Evolutionary conservation across 2,329 filamentous ascomycete species (phyloP), one percentile per base, ranked within the genome.

Genomic region (Talaromyces marneffei): DNA sequence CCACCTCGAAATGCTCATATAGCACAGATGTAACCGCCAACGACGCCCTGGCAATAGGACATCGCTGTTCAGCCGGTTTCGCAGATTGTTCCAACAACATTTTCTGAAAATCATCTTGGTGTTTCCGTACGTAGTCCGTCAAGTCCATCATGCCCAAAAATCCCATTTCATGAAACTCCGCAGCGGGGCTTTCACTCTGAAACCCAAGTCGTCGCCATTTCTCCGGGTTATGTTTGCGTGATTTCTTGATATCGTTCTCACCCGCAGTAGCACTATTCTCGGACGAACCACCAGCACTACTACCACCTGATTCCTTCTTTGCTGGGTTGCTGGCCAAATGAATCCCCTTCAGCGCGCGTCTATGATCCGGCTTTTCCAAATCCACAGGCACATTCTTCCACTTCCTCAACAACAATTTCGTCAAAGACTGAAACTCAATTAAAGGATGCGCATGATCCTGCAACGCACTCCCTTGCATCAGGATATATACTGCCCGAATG

Each of bases 81-180:
- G 87, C 86, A 3, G 90, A 88, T 75, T 99, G 94, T 75, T 99
- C 94, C 37, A 97, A 79, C 16, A 99, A 78, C 67, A 96, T 81
- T 77, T 96, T 97, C 72, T 96, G 92, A 68, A 96, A 97, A 10
- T 86, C 86, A 71, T 97, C 92, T 73, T 96, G 91, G 71, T 96
- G 88, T 72, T 92, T 96, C 70, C 89, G 85, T 54, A 96, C 91
- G 72, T 91, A 99, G 74, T 97, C 92, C 2, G 92, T 91, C 69
- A 99, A 77, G 73, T 99, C 94, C 92, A 99, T 97, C 85, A 99
- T 91, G 29, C 94, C 94, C 59, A 99, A 77, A 72, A 92, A 97
- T 0, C 94, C 94, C 29, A 90, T 89, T 40, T 85, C 80, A 20
- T 91, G 87, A 71, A 99, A 97, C 68, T 99, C 94, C 68, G 83